Conservation (phyloP, 2,329 filamentous ascomycete genomes). For the Exophiala dermatitidis region DNA sequence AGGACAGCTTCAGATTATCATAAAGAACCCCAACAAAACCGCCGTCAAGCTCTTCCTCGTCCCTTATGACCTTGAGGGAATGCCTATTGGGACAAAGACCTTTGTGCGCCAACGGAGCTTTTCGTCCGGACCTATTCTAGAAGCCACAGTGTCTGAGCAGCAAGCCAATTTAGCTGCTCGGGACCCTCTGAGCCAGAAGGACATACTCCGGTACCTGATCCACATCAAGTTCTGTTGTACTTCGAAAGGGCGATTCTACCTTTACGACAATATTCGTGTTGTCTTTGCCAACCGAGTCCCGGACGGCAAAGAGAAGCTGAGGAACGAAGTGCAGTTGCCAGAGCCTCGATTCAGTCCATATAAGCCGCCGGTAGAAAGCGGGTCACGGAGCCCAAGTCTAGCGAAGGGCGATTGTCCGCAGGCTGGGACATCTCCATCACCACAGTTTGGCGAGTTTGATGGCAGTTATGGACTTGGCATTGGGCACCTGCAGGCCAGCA, state of each 20-base stretch:
- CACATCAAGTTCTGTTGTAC: conserved; percentile 91
- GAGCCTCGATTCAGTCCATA: conserved; percentile 82
- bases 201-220: conserved; percentile 78
- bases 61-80: conserved; percentile 83
- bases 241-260: conserved; percentile 71
- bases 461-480: neutral
- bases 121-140: conserved; percentile 76
- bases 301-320: conserved; percentile 85
- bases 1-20: conserved; percentile 90
- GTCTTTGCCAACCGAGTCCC: conserved; percentile 96
- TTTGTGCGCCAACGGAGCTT: conserved; percentile 93
- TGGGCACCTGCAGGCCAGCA: neutral
- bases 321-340: conserved; percentile 81
- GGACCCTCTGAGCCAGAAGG: conserved; percentile 46
- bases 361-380: conserved; percentile 53
- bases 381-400: conserved; percentile 52
- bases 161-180: conserved; percentile 46
- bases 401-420: conserved; percentile 50
- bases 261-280: conserved; percentile 87
- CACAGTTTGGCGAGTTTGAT: conserved; percentile 17
- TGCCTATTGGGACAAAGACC: conserved; percentile 91
- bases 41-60: conserved; percentile 93
- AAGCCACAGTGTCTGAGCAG: conserved; percentile 54
- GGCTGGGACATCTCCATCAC: conserved; percentile 11
- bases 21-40: conserved; percentile 98